Evolutionary conservation across 2,329 filamentous ascomycete genomes (phyloP).

Genomic region (Diaporthe sp.): DNA sequence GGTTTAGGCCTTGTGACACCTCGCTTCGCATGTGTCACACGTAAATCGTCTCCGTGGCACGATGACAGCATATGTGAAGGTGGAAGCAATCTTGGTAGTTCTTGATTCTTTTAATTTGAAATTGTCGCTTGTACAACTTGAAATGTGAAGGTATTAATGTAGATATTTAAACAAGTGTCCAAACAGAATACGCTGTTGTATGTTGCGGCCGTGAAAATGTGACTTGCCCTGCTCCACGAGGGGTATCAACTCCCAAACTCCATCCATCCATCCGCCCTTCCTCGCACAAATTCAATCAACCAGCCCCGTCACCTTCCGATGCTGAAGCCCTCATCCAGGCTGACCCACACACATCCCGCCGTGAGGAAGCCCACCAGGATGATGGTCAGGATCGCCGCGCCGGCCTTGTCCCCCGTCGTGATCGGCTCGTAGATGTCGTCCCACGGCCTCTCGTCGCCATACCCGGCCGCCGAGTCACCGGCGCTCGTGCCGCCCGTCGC

Average conservation of each 20-base stretch:
- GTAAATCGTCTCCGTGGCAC: neutral
- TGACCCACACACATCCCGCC: constrained; percentile 34
- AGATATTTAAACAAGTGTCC: neutral
- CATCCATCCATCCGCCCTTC: neutral
- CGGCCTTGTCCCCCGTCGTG: constrained; percentile 54
- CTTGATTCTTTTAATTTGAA: neutral
- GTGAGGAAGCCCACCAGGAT: constrained; percentile 47
- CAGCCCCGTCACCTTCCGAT: constrained; percentile 4
- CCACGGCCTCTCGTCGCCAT: constrained; percentile 14
- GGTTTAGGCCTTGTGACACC: neutral
- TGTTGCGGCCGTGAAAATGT: neutral
- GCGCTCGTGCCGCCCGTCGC: constrained; percentile 58
- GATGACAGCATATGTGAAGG: neutral
- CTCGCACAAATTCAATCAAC: neutral
- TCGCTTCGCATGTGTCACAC: neutral
- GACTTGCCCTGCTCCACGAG: neutral
- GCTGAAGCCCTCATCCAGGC: constrained; percentile 20
- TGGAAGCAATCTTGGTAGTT: neutral
- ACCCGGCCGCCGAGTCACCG: constrained; percentile 50
- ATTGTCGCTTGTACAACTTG: neutral
- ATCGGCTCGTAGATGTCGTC: constrained; percentile 40
- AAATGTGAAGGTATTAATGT: neutral
- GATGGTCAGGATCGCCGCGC: constrained; percentile 57
- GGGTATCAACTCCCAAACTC: constrained; percentile 15
- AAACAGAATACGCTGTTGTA: neutral